Percentiles rank a stretch among this genome's conserved stretches.
Conservation (phyloP, 208 protist species). For the Acanthamoeba healyi region DNA sequence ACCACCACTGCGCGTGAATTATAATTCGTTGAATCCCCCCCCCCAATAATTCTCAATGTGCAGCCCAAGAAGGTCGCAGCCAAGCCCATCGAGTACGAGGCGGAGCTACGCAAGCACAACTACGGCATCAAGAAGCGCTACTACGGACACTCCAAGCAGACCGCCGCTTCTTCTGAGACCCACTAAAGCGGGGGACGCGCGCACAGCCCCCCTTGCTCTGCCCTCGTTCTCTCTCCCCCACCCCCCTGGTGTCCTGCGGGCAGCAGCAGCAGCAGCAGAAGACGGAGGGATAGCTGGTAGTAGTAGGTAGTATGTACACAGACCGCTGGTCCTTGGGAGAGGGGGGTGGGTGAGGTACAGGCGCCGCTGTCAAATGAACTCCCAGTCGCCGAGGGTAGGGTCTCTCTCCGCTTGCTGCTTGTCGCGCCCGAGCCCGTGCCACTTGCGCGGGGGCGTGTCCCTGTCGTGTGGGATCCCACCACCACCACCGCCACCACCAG, state of each 20-base stretch:
- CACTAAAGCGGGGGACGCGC: neutral
- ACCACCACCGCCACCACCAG: neutral
- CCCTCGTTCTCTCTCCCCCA: too few relatives aligned
- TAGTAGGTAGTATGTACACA: neutral
- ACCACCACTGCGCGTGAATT: too few relatives aligned
- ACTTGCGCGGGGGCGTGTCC: slow-evolving; percentile 20
- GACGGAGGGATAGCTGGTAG: too few relatives aligned
- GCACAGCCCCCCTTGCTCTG: too few relatives aligned
- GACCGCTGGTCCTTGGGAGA: too few relatives aligned
- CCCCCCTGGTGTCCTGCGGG: too few relatives aligned
- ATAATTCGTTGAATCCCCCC: too few relatives aligned
- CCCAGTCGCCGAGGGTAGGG: neutral
- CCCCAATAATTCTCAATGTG: neutral
- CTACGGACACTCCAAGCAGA: slow-evolving; percentile 4
- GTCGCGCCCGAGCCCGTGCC: slow-evolving; percentile 6
- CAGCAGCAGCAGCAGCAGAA: too few relatives aligned
- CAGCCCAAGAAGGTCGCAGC: slow-evolving; percentile 14
- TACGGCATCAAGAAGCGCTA: slow-evolving; percentile 17
- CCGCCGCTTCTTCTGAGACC: neutral
- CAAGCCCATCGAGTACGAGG: neutral
- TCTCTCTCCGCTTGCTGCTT: slow-evolving; percentile 15
- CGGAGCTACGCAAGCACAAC: neutral
- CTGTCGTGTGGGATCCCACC: neutral
- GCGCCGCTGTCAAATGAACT: neutral
- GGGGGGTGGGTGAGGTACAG: too few relatives aligned